Conservation (phyloP, 108 stramenopile species). For the Stephanodiscus minutulus region DNA sequence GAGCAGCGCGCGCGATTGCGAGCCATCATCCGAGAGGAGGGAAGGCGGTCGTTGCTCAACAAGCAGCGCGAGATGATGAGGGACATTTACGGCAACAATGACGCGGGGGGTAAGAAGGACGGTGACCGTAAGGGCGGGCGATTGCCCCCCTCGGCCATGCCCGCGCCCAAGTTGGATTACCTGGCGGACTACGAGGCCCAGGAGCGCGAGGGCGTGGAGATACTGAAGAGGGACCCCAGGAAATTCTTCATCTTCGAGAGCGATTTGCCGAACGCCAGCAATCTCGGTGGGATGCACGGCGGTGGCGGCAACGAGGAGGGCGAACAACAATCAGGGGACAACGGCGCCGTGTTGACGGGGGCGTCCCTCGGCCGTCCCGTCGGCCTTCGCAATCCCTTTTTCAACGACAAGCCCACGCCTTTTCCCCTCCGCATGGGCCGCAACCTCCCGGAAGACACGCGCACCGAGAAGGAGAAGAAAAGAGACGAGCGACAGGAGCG, state of each 20-base stretch:
- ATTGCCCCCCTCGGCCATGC: constrained; percentile 55
- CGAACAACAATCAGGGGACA: constrained; percentile 5
- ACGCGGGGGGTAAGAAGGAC: neutral
- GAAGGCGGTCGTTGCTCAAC: constrained; percentile 63
- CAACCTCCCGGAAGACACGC: constrained; percentile 63
- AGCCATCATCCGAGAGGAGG: constrained; percentile 70
- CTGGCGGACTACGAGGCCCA: constrained; percentile 72
- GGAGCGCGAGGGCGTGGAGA: constrained; percentile 76
- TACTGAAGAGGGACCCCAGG: constrained; percentile 72
- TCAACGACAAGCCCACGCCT: constrained; percentile 53
- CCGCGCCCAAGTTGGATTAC: constrained; percentile 69
- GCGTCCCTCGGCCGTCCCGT: constrained; percentile 73
- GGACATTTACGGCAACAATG: constrained; percentile 52
- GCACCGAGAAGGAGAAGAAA: constrained; percentile 86
- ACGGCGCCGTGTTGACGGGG: constrained; percentile 19
- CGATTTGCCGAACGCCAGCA: constrained; percentile 34
- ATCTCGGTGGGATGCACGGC: constrained; percentile 13
- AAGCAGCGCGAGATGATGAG: constrained; percentile 69
- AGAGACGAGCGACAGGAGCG: constrained; percentile 76
- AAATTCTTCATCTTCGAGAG: constrained; percentile 81
- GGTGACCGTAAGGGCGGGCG: constrained; percentile 31
- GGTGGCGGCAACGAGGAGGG: constrained; percentile 17
- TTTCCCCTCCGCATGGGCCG: constrained; percentile 72
- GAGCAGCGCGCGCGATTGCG: constrained; percentile 78
- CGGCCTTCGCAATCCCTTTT: constrained; percentile 65